These are phyloP conservation scores for Penicillium soppii DNA, from an alignment of 495 filamentous ascomycete genomes.

Conservation along the genomic window DNA sequence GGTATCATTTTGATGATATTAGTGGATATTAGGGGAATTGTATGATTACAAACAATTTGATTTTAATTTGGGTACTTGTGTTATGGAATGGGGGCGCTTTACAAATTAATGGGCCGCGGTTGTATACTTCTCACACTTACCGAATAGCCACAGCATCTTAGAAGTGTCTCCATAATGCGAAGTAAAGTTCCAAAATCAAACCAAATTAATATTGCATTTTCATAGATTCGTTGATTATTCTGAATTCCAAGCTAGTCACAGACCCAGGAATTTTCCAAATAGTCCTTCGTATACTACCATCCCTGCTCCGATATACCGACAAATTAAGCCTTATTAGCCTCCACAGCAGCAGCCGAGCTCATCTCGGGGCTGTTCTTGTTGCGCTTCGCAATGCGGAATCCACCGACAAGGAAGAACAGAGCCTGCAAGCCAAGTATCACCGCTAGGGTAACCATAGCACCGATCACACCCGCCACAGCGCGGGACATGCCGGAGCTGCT, in stretches of 20 bases:
- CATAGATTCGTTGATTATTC: slow-evolving; percentile 12
- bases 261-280: slow-evolving; percentile 2
- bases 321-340: slow-evolving; percentile 17
- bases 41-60: too few relatives aligned
- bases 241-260: slow-evolving; percentile 9
- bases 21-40: too few relatives aligned
- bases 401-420: slow-evolving; percentile 41
- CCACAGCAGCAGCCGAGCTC: neutral
- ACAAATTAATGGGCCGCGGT: too few relatives aligned
- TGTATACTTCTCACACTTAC: too few relatives aligned
- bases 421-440: slow-evolving; percentile 50
- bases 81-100: too few relatives aligned
- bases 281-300: neutral
- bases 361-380: slow-evolving; percentile 14
- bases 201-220: slow-evolving; percentile 8
- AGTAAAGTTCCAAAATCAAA: neutral
- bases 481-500: slow-evolving; percentile 33
- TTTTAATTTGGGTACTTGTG: too few relatives aligned
- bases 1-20: neutral
- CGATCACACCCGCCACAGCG: slow-evolving; percentile 57
- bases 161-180: too few relatives aligned
- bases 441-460: slow-evolving; percentile 61
- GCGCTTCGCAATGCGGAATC: slow-evolving; percentile 29
- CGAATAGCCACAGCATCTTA: too few relatives aligned
- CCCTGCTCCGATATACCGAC: neutral